These are phyloP conservation scores for Penicillium odoratum DNA, from an alignment of 495 filamentous ascomycete species.

Conservation along the genomic window DNA sequence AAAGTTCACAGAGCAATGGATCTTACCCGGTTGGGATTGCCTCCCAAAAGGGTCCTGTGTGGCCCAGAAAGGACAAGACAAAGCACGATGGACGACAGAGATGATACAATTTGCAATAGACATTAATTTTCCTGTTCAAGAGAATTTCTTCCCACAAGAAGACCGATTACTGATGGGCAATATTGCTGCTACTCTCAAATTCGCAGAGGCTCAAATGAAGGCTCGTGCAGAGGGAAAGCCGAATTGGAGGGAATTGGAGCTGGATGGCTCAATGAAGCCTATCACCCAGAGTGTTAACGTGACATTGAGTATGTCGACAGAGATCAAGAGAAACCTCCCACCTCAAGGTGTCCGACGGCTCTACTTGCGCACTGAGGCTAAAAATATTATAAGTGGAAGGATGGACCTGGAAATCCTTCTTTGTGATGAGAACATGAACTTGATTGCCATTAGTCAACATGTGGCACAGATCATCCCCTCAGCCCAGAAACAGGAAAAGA, in stretches of 20 bases:
- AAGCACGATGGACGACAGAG: neutral
- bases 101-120: neutral
- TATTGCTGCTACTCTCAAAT: neutral
- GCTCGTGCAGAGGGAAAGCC: neutral
- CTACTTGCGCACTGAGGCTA: neutral
- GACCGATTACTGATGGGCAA: neutral
- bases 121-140: neutral
- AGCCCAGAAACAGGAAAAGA: neutral
- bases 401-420: constrained; percentile 2
- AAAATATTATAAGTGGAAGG: neutral
- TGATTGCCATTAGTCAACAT: neutral
- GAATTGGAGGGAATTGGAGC: neutral
- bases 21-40: constrained; percentile 1
- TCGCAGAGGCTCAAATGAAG: neutral
- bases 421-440: neutral
- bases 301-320: neutral
- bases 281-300: neutral
- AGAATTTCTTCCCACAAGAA: neutral
- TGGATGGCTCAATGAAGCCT: neutral
- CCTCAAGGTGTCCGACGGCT: neutral
- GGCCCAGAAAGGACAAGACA: neutral
- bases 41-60: neutral
- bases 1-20: neutral
- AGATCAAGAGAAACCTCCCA: constrained; percentile 1
- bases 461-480: neutral